Percentiles rank a stretch among this genome's conserved stretches.
These are phyloP conservation scores for Rhizopus stolonifer DNA, from an alignment of 371 early-diverging fungal species.

Conservation along the genomic window DNA sequence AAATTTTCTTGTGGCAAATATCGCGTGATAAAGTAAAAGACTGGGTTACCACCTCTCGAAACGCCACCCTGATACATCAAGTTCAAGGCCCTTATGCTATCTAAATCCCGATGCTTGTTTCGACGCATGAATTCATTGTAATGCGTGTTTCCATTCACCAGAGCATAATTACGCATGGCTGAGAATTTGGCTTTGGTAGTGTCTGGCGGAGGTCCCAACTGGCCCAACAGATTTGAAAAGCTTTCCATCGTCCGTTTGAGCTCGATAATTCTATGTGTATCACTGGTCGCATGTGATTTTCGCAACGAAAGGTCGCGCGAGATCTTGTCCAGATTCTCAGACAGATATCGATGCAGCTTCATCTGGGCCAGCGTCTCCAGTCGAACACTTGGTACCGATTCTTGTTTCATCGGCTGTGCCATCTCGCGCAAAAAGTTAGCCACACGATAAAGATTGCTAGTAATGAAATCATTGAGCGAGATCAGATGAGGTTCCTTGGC, in stretches of 20 bases:
- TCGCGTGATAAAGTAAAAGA: slow-evolving; percentile 79
- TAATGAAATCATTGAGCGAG: slow-evolving; percentile 80
- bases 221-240: slow-evolving; percentile 78
- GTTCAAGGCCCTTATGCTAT: slow-evolving; percentile 57
- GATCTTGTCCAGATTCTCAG: slow-evolving; percentile 41
- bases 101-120: slow-evolving; percentile 59
- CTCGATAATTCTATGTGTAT: slow-evolving; percentile 26
- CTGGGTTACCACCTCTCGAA: slow-evolving; percentile 74
- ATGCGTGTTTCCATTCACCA: slow-evolving; percentile 46
- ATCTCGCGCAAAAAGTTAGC: slow-evolving; percentile 60
- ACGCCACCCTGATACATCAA: slow-evolving; percentile 77
- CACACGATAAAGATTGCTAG: slow-evolving; percentile 61
- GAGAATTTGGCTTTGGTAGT: slow-evolving; percentile 37
- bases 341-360: slow-evolving; percentile 38
- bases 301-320: slow-evolving; percentile 29
- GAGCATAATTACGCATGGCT: slow-evolving; percentile 35
- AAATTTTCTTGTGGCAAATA: slow-evolving; percentile 65
- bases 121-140: slow-evolving; percentile 76
- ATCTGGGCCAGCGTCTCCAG: slow-evolving; percentile 51
- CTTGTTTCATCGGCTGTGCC: slow-evolving; percentile 19
- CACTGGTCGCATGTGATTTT: slow-evolving; percentile 10
- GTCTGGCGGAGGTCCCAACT: slow-evolving; percentile 80
- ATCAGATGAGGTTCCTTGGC: slow-evolving; percentile 87
- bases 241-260: slow-evolving; percentile 62
- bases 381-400: slow-evolving; percentile 1